Evolutionary conservation across 192 early-diverging fungal genomes (phyloP).

Genomic region (Kickxella alabastrina): DNA sequence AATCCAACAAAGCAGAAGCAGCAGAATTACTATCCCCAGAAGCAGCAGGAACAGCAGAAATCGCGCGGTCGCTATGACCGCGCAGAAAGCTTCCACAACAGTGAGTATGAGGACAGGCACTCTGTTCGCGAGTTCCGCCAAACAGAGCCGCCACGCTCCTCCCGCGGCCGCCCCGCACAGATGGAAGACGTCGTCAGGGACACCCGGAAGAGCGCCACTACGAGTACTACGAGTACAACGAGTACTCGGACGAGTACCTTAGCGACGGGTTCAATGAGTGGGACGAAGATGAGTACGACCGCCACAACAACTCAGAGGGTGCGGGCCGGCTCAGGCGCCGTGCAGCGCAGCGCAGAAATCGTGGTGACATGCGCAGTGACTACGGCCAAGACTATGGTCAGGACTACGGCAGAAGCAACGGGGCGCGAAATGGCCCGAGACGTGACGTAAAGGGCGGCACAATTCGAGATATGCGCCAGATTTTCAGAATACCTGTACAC

Average conservation of each 20-base stretch:
- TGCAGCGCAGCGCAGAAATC: slow-evolving; percentile 5
- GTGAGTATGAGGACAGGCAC: slow-evolving; percentile 13
- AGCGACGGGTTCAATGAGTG: no score
- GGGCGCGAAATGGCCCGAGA: background rate
- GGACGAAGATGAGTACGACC: slow-evolving; percentile 28
- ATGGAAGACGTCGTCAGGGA: slow-evolving; percentile 8
- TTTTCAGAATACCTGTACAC: background rate
- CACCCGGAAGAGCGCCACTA: slow-evolving; percentile 15
- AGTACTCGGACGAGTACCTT: slow-evolving; percentile 27
- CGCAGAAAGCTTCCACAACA: slow-evolving; percentile 9
- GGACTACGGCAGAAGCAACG: no score
- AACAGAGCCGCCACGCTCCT: slow-evolving; percentile 5
- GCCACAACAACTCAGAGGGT: slow-evolving; percentile 5
- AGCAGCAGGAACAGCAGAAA: background rate
- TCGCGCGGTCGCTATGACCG: slow-evolving; percentile 8
- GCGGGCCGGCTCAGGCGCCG: background rate
- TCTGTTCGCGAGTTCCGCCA: slow-evolving; percentile 24
- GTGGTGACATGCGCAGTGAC: background rate
- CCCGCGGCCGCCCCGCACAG: slow-evolving; percentile 12
- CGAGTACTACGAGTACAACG: slow-evolving; percentile 35
- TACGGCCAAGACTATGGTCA: background rate
- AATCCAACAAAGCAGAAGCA: background rate
- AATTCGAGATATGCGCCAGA: background rate
- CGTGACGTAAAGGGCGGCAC: background rate
- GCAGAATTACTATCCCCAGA: background rate